These are phyloP conservation scores for Pythium plurisporium DNA, from an alignment of 352 stramenopile genomes.

Conservation along the genomic window DNA sequence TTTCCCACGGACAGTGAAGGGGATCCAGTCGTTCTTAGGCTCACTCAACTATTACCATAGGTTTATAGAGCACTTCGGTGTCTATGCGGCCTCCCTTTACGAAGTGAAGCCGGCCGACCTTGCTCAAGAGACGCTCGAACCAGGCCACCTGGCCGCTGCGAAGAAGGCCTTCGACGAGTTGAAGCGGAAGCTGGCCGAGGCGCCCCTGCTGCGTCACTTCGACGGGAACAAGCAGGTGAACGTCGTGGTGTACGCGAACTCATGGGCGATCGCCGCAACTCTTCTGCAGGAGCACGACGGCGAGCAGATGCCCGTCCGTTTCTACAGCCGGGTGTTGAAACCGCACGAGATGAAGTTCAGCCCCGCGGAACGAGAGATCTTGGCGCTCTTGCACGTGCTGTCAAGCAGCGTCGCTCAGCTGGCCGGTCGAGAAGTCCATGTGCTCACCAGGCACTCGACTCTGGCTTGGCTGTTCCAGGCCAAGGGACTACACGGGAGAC, in stretches of 20 bases:
- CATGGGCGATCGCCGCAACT: slow-evolving; percentile 3
- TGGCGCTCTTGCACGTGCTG: slow-evolving; percentile 8
- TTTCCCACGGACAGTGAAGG: slow-evolving; percentile 13
- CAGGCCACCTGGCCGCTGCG: not conserved
- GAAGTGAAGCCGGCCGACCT: slow-evolving; percentile 9
- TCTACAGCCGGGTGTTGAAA: slow-evolving; percentile 18
- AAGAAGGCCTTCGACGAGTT: slow-evolving; percentile 4
- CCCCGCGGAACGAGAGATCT: slow-evolving; percentile 12
- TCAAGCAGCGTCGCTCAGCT: not conserved
- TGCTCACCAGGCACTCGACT: slow-evolving; percentile 5
- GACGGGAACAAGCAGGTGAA: not conserved
- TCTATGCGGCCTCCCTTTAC: slow-evolving; percentile 13
- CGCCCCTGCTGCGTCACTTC: slow-evolving; percentile 11
- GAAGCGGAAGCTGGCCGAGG: slow-evolving; percentile 7
- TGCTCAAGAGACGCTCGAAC: not conserved
- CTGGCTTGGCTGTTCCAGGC: slow-evolving; percentile 14
- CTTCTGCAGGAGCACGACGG: slow-evolving; percentile 14
- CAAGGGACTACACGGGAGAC: slow-evolving; percentile 11
- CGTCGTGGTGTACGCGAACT: slow-evolving; percentile 12
- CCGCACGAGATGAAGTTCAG: slow-evolving; percentile 10
- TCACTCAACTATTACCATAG: slow-evolving; percentile 20
- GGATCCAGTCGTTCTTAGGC: slow-evolving; percentile 20
- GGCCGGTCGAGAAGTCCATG: not conserved
- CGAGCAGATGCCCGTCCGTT: slow-evolving; percentile 5
- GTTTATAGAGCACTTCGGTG: slow-evolving; percentile 18